A percentile compares a stretch with the other conserved stretches of the same genome.
phyloP scores from a whole-genome alignment of 164 flowering plant genomes.

The Tetrastigma voinierianum region DNA sequence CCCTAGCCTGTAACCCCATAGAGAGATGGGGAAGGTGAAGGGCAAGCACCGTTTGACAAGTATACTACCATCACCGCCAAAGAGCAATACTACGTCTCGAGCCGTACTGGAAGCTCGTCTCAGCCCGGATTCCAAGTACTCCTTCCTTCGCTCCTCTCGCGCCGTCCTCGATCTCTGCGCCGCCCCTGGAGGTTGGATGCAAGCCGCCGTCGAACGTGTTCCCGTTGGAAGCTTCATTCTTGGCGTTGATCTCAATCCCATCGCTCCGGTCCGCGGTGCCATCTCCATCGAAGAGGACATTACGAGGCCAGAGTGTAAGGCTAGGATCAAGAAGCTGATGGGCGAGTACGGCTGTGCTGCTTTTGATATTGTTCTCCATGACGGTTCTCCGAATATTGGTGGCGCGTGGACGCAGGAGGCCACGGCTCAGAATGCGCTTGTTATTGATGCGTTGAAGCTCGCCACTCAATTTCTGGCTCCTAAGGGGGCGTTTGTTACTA shows the following conservation, averaged over 20 bases:
- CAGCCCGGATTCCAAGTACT: constrained; percentile 84
- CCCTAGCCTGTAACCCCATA: neutral
- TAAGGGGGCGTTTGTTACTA: constrained; percentile 80
- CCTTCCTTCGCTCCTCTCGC: constrained; percentile 61
- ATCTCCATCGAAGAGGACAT: constrained; percentile 74
- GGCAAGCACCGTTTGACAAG: constrained; percentile 86
- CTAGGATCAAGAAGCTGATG: constrained; percentile 56
- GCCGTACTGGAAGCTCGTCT: constrained; percentile 88
- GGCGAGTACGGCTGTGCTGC: constrained; percentile 57
- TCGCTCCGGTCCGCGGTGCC: constrained; percentile 78
- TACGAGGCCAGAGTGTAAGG: constrained; percentile 59
- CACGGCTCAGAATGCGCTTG: constrained; percentile 72
- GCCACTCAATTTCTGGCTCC: constrained; percentile 81
- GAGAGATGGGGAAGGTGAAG: constrained; percentile 77
- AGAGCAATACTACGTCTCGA: constrained; percentile 86
- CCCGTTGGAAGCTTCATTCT: constrained; percentile 80
- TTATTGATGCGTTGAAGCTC: constrained; percentile 73
- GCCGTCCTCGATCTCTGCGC: constrained; percentile 95
- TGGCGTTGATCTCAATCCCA: constrained; percentile 78
- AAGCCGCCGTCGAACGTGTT: constrained; percentile 69
- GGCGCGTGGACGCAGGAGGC: constrained; percentile 98
- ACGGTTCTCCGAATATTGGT: constrained; percentile 92
- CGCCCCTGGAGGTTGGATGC: constrained; percentile 98
- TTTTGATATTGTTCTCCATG: constrained; percentile 79
- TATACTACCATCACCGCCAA: constrained; percentile 82